Evolutionary conservation across 495 filamentous ascomycete species (phyloP), one percentile per base, ranked within the genome.

Genomic region (Neurospora sp.): DNA sequence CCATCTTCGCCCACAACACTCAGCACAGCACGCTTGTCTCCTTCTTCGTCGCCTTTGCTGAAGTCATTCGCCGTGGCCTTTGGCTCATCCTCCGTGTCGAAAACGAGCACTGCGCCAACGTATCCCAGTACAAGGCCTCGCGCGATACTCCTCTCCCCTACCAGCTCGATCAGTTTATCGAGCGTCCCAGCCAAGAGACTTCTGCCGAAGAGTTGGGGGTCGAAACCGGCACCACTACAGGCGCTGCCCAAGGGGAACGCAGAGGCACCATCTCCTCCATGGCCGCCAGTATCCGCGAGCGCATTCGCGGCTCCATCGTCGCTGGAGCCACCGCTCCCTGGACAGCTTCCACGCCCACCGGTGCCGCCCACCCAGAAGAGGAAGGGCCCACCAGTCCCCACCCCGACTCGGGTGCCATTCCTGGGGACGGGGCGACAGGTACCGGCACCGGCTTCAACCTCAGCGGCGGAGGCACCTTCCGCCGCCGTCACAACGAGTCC

Each of bases 51-150:
- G 83, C 88, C 9, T 82, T 96, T 18, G 89, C 91, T 2, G 96
- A 99, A 79, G 90, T 97, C 10, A 86, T 87, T 37, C 88, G 96
- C 10, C 85, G 96, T 76, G 94, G 94, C 60, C 87, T 97, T 71
- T 99, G 96, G 96, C 89, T 90, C 2, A 83, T 98, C 11, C 93
- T 98, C 78, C 93, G 96, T 38, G 94, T 99, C 46, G 96, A 99
- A 81, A 99, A 99, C 78, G 96, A 99, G 75, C 95, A 98, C 80
- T 96, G 93, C 82, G 89, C 89, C 9, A 97, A 97, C 77, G 93
- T 97, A 23, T 88, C 90, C 39, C 88, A 91, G 74, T 94, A 95
- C 86, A 92, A 94, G 44, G 94, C 94, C 6, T 91, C 88, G 4
- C 85, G 94, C 20, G 93, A 97, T 77, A 85, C 94, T 2, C 92